Conservation (phyloP, 257 asterid genomes). For the Anisodus tanguticus region DNA sequence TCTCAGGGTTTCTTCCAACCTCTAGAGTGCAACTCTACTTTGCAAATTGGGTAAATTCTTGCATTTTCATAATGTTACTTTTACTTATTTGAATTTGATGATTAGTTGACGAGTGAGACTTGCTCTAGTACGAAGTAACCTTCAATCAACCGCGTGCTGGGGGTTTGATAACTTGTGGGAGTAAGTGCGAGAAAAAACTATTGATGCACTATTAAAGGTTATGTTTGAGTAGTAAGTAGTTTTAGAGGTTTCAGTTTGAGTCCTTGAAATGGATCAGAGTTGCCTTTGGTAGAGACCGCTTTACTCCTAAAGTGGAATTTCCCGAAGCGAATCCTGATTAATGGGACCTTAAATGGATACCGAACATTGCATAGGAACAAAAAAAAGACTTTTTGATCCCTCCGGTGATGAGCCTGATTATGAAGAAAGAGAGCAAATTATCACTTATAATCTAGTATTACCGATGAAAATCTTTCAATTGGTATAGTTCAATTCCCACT, state of each 20-base stretch:
- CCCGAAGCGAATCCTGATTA: too few relatives aligned
- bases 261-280: too few relatives aligned
- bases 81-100: not conserved
- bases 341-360: too few relatives aligned
- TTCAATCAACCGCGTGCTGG: not conserved
- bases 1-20: constrained; percentile 87
- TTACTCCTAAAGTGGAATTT: too few relatives aligned
- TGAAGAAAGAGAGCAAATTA: not conserved
- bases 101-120: not conserved
- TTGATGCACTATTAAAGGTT: not conserved
- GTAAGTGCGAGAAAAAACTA: not conserved
- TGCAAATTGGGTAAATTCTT: constrained; percentile 73
- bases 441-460: not conserved
- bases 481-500: too few relatives aligned
- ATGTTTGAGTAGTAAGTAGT: too few relatives aligned
- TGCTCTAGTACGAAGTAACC: not conserved
- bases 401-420: not conserved
- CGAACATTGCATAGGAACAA: too few relatives aligned
- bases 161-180: not conserved
- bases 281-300: too few relatives aligned
- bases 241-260: too few relatives aligned
- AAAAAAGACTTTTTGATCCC: too few relatives aligned
- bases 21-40: constrained; percentile 74
- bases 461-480: too few relatives aligned
- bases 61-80: not conserved